These are phyloP conservation scores for Xylaria sp. DNA, from an alignment of 2,329 filamentous ascomycete genomes.

Conservation along the genomic window DNA sequence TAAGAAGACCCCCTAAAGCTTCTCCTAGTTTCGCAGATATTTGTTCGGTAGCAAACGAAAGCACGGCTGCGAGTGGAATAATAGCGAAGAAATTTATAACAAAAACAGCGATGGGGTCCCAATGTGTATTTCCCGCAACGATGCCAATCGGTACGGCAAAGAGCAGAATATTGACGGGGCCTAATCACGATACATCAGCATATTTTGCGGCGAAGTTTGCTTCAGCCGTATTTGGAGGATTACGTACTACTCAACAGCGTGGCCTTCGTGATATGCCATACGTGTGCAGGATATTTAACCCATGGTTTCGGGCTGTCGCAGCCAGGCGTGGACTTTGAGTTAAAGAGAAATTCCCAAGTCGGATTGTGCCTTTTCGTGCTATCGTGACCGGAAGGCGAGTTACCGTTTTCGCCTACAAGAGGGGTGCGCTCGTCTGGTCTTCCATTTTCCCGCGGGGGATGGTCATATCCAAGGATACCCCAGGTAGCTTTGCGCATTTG, in stretches of 20 bases:
- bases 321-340: constrained; percentile 62
- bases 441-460: constrained; percentile 40
- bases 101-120: constrained; percentile 75
- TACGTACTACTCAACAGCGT: constrained; percentile 68
- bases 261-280: constrained; percentile 66
- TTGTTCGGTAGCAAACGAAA: constrained; percentile 83
- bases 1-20: constrained; percentile 77
- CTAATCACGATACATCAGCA: constrained; percentile 49
- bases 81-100: constrained; percentile 84
- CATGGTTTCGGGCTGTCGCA: constrained; percentile 58
- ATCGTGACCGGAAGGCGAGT: constrained; percentile 35
- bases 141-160: constrained; percentile 80
- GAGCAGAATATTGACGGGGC: constrained; percentile 75
- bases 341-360: constrained; percentile 59
- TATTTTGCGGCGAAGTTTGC: constrained; percentile 2
- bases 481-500: constrained; percentile 42
- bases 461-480: constrained; percentile 25
- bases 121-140: constrained; percentile 68
- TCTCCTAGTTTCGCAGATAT: constrained; percentile 77
- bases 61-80: constrained; percentile 76
- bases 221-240: not conserved
- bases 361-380: constrained; percentile 42
- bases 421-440: constrained; percentile 43
- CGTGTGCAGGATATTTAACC: constrained; percentile 58
- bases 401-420: constrained; percentile 40